A percentile compares a stretch with the other conserved stretches of the same genome.
phyloP scores from a whole-genome alignment of 23 red algal genomes.

The Agarophyton chilense region DNA sequence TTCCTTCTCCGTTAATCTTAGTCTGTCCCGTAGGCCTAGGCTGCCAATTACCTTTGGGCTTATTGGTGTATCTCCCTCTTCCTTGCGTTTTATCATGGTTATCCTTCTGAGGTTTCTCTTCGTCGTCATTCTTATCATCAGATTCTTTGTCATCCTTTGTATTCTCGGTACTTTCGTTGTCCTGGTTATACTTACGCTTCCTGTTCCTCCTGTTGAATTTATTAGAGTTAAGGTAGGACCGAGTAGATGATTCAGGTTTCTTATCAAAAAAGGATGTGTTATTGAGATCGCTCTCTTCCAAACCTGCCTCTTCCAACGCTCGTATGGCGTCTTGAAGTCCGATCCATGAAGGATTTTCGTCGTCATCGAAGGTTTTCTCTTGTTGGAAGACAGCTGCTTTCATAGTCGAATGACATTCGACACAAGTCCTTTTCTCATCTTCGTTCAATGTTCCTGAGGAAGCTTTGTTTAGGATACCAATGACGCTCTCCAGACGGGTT shows the following conservation, averaged over 20 bases:
- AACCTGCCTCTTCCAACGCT: not conserved
- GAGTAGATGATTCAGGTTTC: not conserved
- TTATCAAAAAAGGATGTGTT: not conserved
- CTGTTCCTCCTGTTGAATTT: not conserved
- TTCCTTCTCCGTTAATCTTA: not conserved
- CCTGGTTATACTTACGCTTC: not conserved
- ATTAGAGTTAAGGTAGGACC: not conserved
- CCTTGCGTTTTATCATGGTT: not conserved
- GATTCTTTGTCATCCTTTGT: too few species aligned
- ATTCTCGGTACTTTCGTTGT: too few species aligned
- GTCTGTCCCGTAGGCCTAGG: not conserved
- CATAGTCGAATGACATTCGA: not conserved
- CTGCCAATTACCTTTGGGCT: not conserved
- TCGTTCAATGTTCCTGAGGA: not conserved
- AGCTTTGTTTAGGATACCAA: too few species aligned
- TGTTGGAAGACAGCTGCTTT: not conserved
- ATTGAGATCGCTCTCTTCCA: constrained; percentile 13
- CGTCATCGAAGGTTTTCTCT: not conserved
- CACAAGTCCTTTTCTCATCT: not conserved
- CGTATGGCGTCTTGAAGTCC: constrained; percentile 9
- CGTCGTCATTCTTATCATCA: too few species aligned
- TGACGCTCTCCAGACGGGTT: too few species aligned
- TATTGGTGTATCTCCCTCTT: not conserved
- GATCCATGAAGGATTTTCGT: not conserved
- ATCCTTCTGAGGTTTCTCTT: too few species aligned